phyloP scores from a whole-genome alignment of 2,329 filamentous ascomycete genomes.

The Pseudomassariella vexata region DNA sequence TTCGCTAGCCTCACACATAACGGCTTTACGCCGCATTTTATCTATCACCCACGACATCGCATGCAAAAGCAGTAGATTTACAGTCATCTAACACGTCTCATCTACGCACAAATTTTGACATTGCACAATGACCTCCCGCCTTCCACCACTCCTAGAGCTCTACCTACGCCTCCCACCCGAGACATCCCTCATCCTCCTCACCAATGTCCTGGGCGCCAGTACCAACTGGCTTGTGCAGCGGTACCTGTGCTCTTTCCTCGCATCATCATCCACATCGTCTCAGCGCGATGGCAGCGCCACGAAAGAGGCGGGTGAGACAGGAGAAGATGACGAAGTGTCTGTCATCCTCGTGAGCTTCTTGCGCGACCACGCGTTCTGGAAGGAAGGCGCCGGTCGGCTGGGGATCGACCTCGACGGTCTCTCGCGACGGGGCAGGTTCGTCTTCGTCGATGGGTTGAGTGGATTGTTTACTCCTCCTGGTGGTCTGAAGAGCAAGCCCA shows the following conservation, averaged over 20 bases:
- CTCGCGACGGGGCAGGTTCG: constrained; percentile 52
- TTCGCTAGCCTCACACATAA: too few species aligned
- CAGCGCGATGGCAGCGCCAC: constrained; percentile 3
- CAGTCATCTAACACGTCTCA: too few species aligned
- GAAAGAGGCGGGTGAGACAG: constrained; percentile 20
- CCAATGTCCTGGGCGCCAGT: constrained; percentile 58
- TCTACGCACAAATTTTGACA: too few species aligned
- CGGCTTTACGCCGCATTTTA: too few species aligned
- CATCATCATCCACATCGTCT: constrained; percentile 11
- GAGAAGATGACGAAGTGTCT: constrained; percentile 29
- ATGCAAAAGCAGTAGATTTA: too few species aligned
- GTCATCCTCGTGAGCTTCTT: constrained; percentile 81
- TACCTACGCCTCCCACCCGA: constrained; percentile 55
- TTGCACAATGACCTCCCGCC: constrained; percentile 41
- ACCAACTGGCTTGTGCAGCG: constrained; percentile 62
- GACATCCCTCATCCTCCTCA: constrained; percentile 59
- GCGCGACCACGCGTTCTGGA: constrained; percentile 75
- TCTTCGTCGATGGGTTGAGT: constrained; percentile 70
- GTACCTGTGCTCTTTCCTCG: constrained; percentile 44
- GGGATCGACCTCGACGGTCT: constrained; percentile 66
- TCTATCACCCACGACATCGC: too few species aligned
- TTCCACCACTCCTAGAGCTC: constrained; percentile 59
- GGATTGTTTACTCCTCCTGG: constrained; percentile 38
- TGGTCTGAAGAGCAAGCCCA: constrained; percentile 9
- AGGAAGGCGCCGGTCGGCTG: constrained; percentile 60